Conservation (phyloP, 169 alveolate genomes). For the Plasmodium gonderi region DNA sequence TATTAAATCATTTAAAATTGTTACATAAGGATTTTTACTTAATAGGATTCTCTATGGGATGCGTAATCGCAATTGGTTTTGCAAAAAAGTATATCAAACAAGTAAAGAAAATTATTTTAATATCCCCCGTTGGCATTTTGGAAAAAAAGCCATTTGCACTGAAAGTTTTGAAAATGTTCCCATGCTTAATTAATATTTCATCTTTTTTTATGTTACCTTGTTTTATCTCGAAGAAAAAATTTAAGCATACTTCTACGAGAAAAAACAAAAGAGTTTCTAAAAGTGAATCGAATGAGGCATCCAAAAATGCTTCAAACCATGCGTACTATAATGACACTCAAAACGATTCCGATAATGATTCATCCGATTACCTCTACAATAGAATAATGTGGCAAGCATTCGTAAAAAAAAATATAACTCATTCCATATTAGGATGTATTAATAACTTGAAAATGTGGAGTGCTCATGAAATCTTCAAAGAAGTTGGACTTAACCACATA, state of each 20-base stretch:
- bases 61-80: constrained; percentile 82
- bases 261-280: neutral
- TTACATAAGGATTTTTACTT: constrained; percentile 75
- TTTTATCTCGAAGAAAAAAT: constrained; percentile 51
- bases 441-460: constrained; percentile 86
- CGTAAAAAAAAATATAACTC: constrained; percentile 78
- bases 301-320: neutral
- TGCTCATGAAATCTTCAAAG: constrained; percentile 77
- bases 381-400: constrained; percentile 83
- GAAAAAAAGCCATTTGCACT: constrained; percentile 77
- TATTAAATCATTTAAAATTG: constrained; percentile 75
- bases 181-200: constrained; percentile 77
- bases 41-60: constrained; percentile 87
- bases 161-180: constrained; percentile 74
- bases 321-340: neutral
- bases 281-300: neutral
- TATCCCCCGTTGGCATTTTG: constrained; percentile 86
- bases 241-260: neutral
- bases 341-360: constrained; percentile 21
- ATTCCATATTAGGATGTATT: constrained; percentile 79
- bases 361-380: constrained; percentile 73
- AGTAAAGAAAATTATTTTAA: constrained; percentile 80
- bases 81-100: constrained; percentile 81
- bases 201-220: constrained; percentile 68
- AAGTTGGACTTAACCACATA: constrained; percentile 70